Evolutionary conservation across 169 alveolate genomes (phyloP).

Genomic region (Plasmodium sp.): DNA sequence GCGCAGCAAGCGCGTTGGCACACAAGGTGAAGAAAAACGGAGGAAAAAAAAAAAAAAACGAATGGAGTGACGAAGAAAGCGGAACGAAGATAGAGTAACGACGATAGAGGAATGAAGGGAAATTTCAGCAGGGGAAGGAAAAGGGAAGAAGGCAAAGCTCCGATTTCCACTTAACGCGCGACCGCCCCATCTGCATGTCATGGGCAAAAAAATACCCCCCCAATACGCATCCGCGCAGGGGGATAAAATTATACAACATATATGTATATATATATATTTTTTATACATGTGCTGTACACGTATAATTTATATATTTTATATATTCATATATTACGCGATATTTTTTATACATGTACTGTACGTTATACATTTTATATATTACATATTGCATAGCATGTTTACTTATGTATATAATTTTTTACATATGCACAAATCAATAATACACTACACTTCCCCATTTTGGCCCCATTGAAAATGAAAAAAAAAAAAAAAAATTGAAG

Average conservation of each 20-base stretch:
- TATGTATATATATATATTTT: too few relatives aligned
- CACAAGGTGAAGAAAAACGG: neutral
- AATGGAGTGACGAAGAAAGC: neutral
- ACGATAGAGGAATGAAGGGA: neutral
- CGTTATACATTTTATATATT: too few relatives aligned
- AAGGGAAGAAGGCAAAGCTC: neutral
- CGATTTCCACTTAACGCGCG: neutral
- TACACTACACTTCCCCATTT: constrained; percentile 27
- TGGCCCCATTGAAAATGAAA: constrained; percentile 50
- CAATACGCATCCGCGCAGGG: neutral
- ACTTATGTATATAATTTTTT: neutral
- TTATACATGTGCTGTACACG: too few relatives aligned
- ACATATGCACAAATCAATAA: constrained; percentile 1
- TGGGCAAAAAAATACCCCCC: neutral
- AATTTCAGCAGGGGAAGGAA: neutral
- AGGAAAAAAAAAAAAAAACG: neutral
- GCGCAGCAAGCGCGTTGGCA: neutral
- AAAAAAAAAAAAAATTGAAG: neutral
- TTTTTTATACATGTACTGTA: too few relatives aligned
- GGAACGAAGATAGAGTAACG: neutral
- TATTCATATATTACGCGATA: too few relatives aligned
- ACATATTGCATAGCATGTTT: too few relatives aligned
- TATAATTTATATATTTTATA: too few relatives aligned
- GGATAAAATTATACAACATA: neutral
- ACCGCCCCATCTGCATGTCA: neutral